phyloP scores from a whole-genome alignment of 73 alveolate genomes.

The Blepharisma japonicum region DNA sequence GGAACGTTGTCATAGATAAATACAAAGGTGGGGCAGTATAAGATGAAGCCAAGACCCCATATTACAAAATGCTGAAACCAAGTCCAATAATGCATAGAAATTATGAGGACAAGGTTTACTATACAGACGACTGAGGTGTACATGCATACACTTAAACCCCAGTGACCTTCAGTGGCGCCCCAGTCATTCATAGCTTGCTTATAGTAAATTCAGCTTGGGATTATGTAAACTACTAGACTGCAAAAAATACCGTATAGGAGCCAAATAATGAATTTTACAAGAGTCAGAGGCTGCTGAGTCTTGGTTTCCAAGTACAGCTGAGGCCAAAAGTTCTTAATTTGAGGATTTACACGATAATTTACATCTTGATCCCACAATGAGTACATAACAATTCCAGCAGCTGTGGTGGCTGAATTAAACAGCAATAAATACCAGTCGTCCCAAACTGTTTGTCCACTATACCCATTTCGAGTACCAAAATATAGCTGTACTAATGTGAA shows the following conservation, averaged over 20 bases:
- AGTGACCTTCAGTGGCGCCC: background rate
- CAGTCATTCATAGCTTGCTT: background rate
- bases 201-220: background rate
- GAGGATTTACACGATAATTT: background rate
- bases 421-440: conserved; percentile 77
- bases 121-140: background rate
- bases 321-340: conserved; percentile 11
- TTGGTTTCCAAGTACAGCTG: background rate
- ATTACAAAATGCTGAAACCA: conserved; percentile 16
- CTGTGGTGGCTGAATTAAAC: conserved; percentile 76
- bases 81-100: conserved; percentile 6
- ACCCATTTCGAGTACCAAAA: conserved; percentile 69
- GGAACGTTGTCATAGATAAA: conserved; percentile 18
- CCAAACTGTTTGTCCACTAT: conserved; percentile 76
- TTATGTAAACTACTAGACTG: background rate
- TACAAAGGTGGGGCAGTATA: conserved; percentile 16
- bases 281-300: background rate
- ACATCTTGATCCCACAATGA: conserved; percentile 72
- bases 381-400: conserved; percentile 74
- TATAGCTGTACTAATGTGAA: conserved; percentile 72
- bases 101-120: background rate
- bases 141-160: conserved; percentile 24
- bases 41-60: conserved; percentile 18
- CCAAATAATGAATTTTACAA: background rate
- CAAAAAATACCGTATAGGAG: background rate